Base-by-base conservation (phyloP, 1,284 basidiomycete genomes). In the Moesziomyces sp. region DNA sequence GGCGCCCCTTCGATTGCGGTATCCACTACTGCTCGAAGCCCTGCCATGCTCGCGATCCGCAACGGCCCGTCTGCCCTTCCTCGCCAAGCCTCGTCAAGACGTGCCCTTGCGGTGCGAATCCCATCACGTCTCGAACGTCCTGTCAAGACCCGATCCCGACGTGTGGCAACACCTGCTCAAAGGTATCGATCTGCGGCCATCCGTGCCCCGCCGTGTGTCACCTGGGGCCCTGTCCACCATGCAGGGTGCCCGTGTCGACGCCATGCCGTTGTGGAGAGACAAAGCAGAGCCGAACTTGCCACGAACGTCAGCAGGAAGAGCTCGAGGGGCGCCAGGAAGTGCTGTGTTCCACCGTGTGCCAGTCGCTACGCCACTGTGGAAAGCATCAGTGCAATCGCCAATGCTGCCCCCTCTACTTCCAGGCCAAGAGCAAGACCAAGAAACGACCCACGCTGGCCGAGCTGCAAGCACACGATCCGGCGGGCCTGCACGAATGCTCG, bases 261-360 rank as follows among this genome's bases (percentile, higher is more conserved):
- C 82, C 82, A 9, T 84, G 82, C 49, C 79, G 82, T 19, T 84
- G 82, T 48, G 81, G 81, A 40, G 78, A 80, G 47, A 74, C 72
- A 26, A 81, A 79, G 59, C 71, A 76, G 50, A 79, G 68, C 13
- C 62, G 74, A 16, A 47, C 66, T 7, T 83, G 68, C 46, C 50
- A 61, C 58, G 77, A 76, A 48, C 59, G 63, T 19, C 71, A 69
- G 51, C 56, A 58, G 38, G 74, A 78, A 45, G 58, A 71, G 46
- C 55, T 53, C 21, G 72, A 73, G 45, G 65, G 76, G 33, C 57
- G 53, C n/a, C 69, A 78, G 53, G 74, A 77, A 38, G 75, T 79
- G 11, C 59, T 82, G 5, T 83, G 81, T 45, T 24, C 65, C 21
- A 72, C 65, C 9, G 57, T 74, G 11, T 83, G 82, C 59, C 67